Evolutionary conservation across 768 basidiomycete genomes (phyloP), one percentile per base, ranked within the genome.

Genomic region (Leccinum imitatum): DNA sequence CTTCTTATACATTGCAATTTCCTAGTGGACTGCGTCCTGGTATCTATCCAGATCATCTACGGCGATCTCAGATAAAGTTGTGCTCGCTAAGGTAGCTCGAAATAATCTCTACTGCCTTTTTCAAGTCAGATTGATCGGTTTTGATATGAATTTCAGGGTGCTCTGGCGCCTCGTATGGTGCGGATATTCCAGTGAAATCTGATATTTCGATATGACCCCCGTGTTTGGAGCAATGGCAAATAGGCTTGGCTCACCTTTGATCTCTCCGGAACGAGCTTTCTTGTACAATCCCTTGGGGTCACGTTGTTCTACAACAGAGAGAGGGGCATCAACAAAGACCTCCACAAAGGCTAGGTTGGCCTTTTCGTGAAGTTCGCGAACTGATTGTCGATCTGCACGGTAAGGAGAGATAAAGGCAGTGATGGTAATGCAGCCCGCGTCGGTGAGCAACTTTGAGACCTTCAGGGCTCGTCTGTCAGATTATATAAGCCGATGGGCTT

Each of bases 381-480:
- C 97, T 51, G 88, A 72, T 13, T 84, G 81, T 35, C 97, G 87
- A 79, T 99, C 96, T 14, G 86, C 83, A 53, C 84, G 81, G 76
- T 98, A 98, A n/a, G 97, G 97, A 1, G 97, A 98, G 75, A 99
- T 99, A 78, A 99, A 99, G 13, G 97, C 95, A 17, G 97, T 96
- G 71, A 98, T 81, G 17, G 91, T 81, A 64, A 97, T 82, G 66
- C 89, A 91, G 33, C 85, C 88, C 3, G 95, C 84, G 68, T 95
- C 91, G 19, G 95, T 86, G 74, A 99, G 97, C 46, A 98, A 80
- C 73, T 93, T 95, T 50, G 97, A 88, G 53, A 99, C 95, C 94
- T 96, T 6, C 19, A 50, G 41, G 7, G 17, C 37, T 27, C 48
- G 7, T 55, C 41, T 21, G n/a, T 59, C 50, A 67, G 64, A 54